Evolutionary conservation across 192 early-diverging fungal species (phyloP).

Genomic region (Dimargaris verticillata): DNA sequence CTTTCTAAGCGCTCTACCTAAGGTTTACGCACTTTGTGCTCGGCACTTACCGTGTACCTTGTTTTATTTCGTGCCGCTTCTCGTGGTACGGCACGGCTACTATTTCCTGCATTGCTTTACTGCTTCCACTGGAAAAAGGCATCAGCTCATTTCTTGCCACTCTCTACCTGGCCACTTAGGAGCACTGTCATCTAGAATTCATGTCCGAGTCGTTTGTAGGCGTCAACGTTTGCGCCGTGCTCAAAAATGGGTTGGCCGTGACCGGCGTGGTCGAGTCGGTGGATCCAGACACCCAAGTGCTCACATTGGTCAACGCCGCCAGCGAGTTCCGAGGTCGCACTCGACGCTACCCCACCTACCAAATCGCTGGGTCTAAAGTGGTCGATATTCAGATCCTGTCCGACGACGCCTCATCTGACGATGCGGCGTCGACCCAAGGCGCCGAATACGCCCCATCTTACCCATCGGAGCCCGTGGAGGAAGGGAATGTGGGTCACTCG

Average conservation of each 20-base stretch:
- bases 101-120: background rate
- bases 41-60: background rate
- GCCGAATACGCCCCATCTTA: slow-evolving; percentile 16
- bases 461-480: slow-evolving; percentile 4
- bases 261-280: slow-evolving; percentile 43
- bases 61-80: no score
- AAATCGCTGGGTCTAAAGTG: slow-evolving; percentile 44
- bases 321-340: slow-evolving; percentile 18
- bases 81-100: no score
- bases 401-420: slow-evolving; percentile 13
- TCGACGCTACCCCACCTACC: slow-evolving; percentile 24
- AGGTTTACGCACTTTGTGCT: background rate
- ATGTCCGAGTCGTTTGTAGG: slow-evolving; percentile 43
- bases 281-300: slow-evolving; percentile 36
- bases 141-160: background rate
- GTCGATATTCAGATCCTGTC: slow-evolving; percentile 41
- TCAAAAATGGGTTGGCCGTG: slow-evolving; percentile 30
- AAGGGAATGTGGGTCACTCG: background rate
- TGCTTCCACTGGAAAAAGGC: background rate
- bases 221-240: slow-evolving; percentile 30
- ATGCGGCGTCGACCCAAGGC: slow-evolving; percentile 13
- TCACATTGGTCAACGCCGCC: slow-evolving; percentile 27
- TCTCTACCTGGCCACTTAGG: background rate
- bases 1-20: background rate
- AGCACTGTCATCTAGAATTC: background rate